Conservation (phyloP, 495 filamentous ascomycete species). For the Rusavskia elegans region DNA sequence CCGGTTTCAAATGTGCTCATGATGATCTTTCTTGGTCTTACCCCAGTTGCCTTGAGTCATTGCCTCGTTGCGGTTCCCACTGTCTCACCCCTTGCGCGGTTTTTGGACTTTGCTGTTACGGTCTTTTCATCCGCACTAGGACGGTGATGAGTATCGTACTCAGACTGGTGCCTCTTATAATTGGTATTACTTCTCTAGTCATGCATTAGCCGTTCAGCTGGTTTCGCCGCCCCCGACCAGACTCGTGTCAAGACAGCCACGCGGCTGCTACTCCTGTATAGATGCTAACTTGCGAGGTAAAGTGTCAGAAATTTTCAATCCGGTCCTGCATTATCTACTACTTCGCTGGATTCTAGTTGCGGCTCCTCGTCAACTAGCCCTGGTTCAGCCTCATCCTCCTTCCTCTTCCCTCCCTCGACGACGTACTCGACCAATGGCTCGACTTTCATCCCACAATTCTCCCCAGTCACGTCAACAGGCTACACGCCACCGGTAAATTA, state of each 20-base stretch:
- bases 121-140: background rate
- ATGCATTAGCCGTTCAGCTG: slow-evolving; percentile 3
- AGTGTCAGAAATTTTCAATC: slow-evolving; percentile 22
- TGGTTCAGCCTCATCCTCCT: slow-evolving; percentile 6
- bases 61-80: slow-evolving; percentile 16
- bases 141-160: background rate
- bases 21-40: background rate
- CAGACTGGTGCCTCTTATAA: slow-evolving; percentile 4
- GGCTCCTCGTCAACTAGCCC: slow-evolving; percentile 18
- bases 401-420: slow-evolving; percentile 9
- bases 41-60: slow-evolving; percentile 13
- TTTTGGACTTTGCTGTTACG: slow-evolving; percentile 3
- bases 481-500: slow-evolving; percentile 21
- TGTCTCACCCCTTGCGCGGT: slow-evolving; percentile 19
- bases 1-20: slow-evolving; percentile 12
- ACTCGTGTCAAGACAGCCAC: background rate
- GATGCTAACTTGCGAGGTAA: slow-evolving; percentile 8
- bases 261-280: background rate
- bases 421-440: slow-evolving; percentile 11
- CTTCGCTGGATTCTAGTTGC: slow-evolving; percentile 30
- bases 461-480: slow-evolving; percentile 21
- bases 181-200: slow-evolving; percentile 6
- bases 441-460: slow-evolving; percentile 23
- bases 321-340: slow-evolving; percentile 28
- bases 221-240: slow-evolving; percentile 5